Base-by-base conservation (phyloP, 164 flowering plant species). In the Liquidambar formosana region DNA sequence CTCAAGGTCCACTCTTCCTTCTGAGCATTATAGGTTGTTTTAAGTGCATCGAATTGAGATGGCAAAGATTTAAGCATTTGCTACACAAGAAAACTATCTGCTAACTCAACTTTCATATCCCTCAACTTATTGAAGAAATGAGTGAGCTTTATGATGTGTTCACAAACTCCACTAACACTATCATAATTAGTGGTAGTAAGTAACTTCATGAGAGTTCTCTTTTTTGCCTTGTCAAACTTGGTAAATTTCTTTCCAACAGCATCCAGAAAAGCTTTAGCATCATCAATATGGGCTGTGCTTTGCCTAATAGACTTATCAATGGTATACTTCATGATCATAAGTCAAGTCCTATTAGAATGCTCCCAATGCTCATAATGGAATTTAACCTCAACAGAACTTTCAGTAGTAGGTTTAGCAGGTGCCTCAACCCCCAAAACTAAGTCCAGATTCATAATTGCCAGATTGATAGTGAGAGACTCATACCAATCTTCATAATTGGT, bases 1-100 rank as follows among this genome's bases (percentile, higher is more conserved):
- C 18, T 25, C 25, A 61, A n/a, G 3, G 65, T 38, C 47, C 48
- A 38, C 19, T 61, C 48, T 21, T 61, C 65, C n/a, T 33, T 61
- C 45, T 61, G 65, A 21, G 65, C 4, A 5, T 61, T 61, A 61
- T 61, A 61, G 6, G 65, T 19, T 3, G 65, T 61, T 47, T 61
- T 61, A 3, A 61, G 15, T 13, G 18, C 22, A 33, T 45, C 46
- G 21, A 61, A 61, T 15, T 61, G 47, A 1, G 65, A 4, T 18
- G 65, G 49, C 4, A 61, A 33, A 28, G 65, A 61, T 16, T 61
- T 47, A 5, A 61, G 28, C 23, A 61, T 21, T 61, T 61, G 56
- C 23, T 22, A 52, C 1, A 52, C 22, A 11, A 52, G 23, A n/a
- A 52, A 52, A n/a, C 23, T 8, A 52, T n/a, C 6, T n/a, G 56